Evolutionary conservation across 305 asterid genomes (phyloP).

Genomic region (Solanum aculeatissimum): DNA sequence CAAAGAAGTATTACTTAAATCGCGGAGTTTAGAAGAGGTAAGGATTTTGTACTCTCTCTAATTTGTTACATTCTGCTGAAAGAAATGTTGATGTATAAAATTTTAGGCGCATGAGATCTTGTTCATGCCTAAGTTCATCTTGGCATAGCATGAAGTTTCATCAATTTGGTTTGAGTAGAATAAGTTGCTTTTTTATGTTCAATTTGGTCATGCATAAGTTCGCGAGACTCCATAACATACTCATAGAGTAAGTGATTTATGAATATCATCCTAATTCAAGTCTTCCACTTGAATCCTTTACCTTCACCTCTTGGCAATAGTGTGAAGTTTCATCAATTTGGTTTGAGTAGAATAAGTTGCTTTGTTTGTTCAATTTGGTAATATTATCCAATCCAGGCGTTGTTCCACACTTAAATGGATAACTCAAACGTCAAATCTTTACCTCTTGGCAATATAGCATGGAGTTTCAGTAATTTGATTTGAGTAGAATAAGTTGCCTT

Average conservation of each 20-base stretch:
- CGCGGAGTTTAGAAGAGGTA: conserved; percentile 41
- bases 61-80: not conserved
- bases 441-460: too few species aligned
- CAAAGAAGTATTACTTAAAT: conserved; percentile 57
- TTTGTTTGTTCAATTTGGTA: not conserved
- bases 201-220: not conserved
- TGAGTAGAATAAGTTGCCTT: not conserved
- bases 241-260: not conserved
- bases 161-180: not conserved
- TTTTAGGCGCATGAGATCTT: not conserved
- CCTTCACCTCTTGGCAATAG: not conserved
- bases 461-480: too few species aligned
- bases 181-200: not conserved
- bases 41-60: not conserved
- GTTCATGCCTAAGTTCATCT: not conserved
- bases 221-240: not conserved
- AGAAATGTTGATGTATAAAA: not conserved
- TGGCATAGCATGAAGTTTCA: not conserved
- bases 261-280: too few species aligned
- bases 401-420: too few species aligned
- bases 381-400: too few species aligned
- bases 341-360: not conserved
- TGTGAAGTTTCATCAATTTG: not conserved
- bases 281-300: too few species aligned
- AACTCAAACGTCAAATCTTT: too few species aligned